Conservation (phyloP, 371 early-diverging fungal species). For the Mucor velutinosus region DNA sequence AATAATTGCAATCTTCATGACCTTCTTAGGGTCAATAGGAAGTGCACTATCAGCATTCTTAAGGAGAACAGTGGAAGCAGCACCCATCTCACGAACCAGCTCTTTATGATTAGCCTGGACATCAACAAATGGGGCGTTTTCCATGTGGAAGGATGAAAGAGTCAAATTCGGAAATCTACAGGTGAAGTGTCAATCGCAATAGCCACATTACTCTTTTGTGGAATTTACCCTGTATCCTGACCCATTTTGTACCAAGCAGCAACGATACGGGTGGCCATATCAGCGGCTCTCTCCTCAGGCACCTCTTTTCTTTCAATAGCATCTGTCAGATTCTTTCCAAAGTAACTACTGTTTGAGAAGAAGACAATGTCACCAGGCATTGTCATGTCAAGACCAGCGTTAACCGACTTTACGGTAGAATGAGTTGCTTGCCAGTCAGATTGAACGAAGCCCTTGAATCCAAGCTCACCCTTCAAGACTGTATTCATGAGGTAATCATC, state of each 20-base stretch:
- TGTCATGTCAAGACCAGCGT: conserved; percentile 58
- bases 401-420: conserved; percentile 36
- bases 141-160: conserved; percentile 29
- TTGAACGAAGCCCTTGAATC: conserved; percentile 49
- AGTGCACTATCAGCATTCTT: conserved; percentile 37
- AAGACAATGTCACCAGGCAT: conserved; percentile 56
- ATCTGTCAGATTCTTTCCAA: conserved; percentile 37
- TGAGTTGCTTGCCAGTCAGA: conserved; percentile 42
- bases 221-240: conserved; percentile 33
- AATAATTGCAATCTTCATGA: conserved; percentile 46
- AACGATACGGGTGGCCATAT: conserved; percentile 62
- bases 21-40: conserved; percentile 28
- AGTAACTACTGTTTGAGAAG: conserved; percentile 26
- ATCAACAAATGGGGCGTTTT: conserved; percentile 26
- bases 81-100: conserved; percentile 46
- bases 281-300: conserved; percentile 40
- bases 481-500: conserved; percentile 44
- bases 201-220: neutral
- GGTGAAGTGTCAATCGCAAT: neutral
- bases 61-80: conserved; percentile 53
- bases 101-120: conserved; percentile 45
- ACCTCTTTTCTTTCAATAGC: conserved; percentile 34
- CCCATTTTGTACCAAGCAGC: conserved; percentile 55
- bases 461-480: conserved; percentile 52
- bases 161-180: conserved; percentile 34